These are phyloP conservation scores for Penicillium concentricum DNA, from an alignment of 2,329 filamentous ascomycete species.

Conservation along the genomic window DNA sequence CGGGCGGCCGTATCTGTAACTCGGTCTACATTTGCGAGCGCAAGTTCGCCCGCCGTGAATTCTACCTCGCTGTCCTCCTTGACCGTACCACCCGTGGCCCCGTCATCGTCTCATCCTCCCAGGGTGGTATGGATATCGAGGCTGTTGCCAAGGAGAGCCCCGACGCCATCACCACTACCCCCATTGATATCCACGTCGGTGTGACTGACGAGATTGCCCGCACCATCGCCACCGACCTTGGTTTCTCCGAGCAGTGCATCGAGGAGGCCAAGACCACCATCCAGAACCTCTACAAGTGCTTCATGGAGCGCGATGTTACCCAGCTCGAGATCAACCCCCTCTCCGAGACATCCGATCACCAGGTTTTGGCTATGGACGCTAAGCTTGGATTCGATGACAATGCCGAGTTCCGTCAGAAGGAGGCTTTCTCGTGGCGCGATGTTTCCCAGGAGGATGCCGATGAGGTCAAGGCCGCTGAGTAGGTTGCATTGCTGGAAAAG, in stretches of 20 bases:
- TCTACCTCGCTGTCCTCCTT: conserved; percentile 99
- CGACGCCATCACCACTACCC: conserved; percentile 90
- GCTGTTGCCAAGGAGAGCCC: conserved; percentile 96
- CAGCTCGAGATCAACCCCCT: conserved; percentile 99
- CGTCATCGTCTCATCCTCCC: conserved; percentile 95
- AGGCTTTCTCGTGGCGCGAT: conserved; percentile 91
- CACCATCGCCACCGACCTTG: conserved; percentile 85
- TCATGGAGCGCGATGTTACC: conserved; percentile 96
- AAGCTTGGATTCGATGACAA: conserved; percentile 99
- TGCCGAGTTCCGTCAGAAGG: conserved; percentile 96
- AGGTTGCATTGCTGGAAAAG: conserved; percentile 30
- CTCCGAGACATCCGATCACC: conserved; percentile 95
- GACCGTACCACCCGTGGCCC: conserved; percentile 87
- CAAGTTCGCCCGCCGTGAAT: conserved; percentile 98
- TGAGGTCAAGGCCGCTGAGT: conserved; percentile 94
- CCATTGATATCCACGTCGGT: conserved; percentile 88
- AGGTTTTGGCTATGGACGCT: conserved; percentile 98
- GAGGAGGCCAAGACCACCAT: conserved; percentile 94
- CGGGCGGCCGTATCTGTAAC: conserved; percentile 89
- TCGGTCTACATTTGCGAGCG: conserved; percentile 99
- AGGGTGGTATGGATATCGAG: conserved; percentile 99
- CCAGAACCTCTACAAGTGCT: conserved; percentile 98
- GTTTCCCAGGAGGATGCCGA: conserved; percentile 94
- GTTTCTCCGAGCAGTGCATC: conserved; percentile 97
- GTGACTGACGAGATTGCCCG: conserved; percentile 94